A percentile compares a stretch with the other conserved stretches of the same genome.
These are phyloP conservation scores for Camillea tinctor DNA, from an alignment of 2,329 filamentous ascomycete genomes.

Conservation along the genomic window DNA sequence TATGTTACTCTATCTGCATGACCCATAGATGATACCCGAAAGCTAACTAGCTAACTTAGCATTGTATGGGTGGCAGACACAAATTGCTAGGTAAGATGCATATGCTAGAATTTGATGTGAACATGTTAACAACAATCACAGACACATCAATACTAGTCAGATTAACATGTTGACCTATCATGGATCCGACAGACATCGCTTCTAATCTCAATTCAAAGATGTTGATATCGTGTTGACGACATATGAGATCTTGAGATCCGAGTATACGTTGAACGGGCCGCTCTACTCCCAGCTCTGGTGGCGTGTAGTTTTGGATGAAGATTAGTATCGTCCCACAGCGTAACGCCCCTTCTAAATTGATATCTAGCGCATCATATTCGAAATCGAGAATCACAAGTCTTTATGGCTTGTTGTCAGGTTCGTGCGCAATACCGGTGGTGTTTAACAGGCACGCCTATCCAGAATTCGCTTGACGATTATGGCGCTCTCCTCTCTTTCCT, in stretches of 20 bases:
- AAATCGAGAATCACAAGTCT: conserved; percentile 30
- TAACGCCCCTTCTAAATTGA: conserved; percentile 3
- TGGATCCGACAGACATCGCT: conserved; percentile 12
- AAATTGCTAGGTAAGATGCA: conserved; percentile 24
- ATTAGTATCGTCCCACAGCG: conserved; percentile 16
- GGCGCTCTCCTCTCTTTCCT: conserved; percentile 37
- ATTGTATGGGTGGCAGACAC: conserved; percentile 27
- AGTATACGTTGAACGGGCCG: conserved; percentile 17
- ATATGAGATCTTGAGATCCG: conserved; percentile 31
- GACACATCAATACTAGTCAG: not conserved
- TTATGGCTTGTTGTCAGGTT: conserved; percentile 27
- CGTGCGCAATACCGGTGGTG: conserved; percentile 36
- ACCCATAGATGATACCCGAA: not conserved
- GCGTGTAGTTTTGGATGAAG: conserved; percentile 41
- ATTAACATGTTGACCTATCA: conserved; percentile 16
- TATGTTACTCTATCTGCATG: not conserved
- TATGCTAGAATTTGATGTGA: not conserved
- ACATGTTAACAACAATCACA: not conserved
- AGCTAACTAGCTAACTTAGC: conserved; percentile 10
- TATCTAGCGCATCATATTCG: conserved; percentile 38
- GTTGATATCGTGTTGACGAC: conserved; percentile 33
- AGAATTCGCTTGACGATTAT: conserved; percentile 41
- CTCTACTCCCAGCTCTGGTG: conserved; percentile 25
- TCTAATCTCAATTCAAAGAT: conserved; percentile 6
- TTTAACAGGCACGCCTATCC: conserved; percentile 41